Evolutionary conservation across 1,139 yeast genomes (phyloP).

Genomic region (Yamadazyma triangularis): DNA sequence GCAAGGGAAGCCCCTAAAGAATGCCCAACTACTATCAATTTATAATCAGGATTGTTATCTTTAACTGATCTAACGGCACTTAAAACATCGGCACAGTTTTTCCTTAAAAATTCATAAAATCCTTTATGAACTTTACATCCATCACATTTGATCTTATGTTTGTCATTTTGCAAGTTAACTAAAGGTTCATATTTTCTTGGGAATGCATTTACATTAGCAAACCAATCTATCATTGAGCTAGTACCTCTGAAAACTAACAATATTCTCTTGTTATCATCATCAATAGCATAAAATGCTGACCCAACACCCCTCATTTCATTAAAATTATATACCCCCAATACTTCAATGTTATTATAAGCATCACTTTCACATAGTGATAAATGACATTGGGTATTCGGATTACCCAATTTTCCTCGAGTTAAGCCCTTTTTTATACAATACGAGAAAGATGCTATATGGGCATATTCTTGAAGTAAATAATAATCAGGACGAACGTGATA

Average conservation of each 20-base stretch:
- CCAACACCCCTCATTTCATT: slow-evolving; percentile 46
- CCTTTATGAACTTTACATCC: slow-evolving; percentile 61
- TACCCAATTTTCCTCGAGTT: slow-evolving; percentile 18
- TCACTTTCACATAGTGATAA: slow-evolving; percentile 16
- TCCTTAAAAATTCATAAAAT: slow-evolving; percentile 39
- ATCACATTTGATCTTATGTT: slow-evolving; percentile 23
- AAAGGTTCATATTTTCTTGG: slow-evolving; percentile 39
- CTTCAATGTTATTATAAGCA: slow-evolving; percentile 20
- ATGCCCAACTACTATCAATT: slow-evolving; percentile 58
- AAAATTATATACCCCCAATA: slow-evolving; percentile 32
- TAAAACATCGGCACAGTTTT: slow-evolving; percentile 33
- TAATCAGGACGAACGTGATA: too few relatives aligned
- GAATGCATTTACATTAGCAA: slow-evolving; percentile 43
- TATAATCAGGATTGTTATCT: slow-evolving; percentile 39
- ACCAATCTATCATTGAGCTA: slow-evolving; percentile 52
- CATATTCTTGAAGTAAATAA: slow-evolving; percentile 26
- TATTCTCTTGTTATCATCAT: slow-evolving; percentile 30
- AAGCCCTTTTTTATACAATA: slow-evolving; percentile 36
- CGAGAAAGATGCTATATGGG: slow-evolving; percentile 32
- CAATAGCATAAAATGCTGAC: slow-evolving; percentile 47
- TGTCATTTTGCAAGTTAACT: slow-evolving; percentile 14
- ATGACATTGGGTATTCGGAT: slow-evolving; percentile 17
- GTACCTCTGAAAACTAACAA: slow-evolving; percentile 55
- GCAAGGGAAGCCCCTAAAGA: slow-evolving; percentile 74
- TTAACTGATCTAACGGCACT: slow-evolving; percentile 27